phyloP scores from a whole-genome alignment of 164 flowering plant genomes.

The Euptelea pleiosperma region DNA sequence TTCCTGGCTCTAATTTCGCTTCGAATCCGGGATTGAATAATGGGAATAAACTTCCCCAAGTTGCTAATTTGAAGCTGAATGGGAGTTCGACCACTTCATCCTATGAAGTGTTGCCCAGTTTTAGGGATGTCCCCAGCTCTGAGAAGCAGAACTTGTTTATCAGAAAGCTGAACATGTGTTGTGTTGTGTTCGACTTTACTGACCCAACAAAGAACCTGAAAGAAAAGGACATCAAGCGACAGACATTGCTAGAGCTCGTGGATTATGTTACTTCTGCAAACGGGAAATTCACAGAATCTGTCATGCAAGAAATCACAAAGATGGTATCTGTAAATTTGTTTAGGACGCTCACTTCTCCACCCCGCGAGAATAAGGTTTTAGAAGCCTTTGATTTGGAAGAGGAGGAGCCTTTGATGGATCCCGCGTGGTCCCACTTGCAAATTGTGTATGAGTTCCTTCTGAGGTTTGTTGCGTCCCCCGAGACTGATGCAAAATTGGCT shows the following conservation, averaged over 20 bases:
- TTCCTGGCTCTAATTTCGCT: slow-evolving; percentile 20
- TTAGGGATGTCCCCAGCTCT: slow-evolving; percentile 64
- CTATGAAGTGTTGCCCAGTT: slow-evolving; percentile 65
- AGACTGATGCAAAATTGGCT: slow-evolving; percentile 76
- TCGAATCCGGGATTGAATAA: slow-evolving; percentile 23
- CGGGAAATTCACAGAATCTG: slow-evolving; percentile 59
- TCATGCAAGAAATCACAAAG: slow-evolving; percentile 54
- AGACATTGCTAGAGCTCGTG: slow-evolving; percentile 72
- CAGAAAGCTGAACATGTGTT: slow-evolving; percentile 63
- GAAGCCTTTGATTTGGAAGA: slow-evolving; percentile 72
- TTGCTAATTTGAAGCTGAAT: slow-evolving; percentile 28
- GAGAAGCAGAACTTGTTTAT: slow-evolving; percentile 72
- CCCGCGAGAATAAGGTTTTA: slow-evolving; percentile 52
- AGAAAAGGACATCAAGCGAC: slow-evolving; percentile 79
- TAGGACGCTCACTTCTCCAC: slow-evolving; percentile 49
- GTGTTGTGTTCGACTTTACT: slow-evolving; percentile 66
- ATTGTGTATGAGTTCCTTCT: slow-evolving; percentile 68
- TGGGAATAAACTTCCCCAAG: slow-evolving; percentile 18
- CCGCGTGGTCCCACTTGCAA: slow-evolving; percentile 90
- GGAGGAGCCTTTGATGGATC: slow-evolving; percentile 81
- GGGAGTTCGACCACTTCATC: slow-evolving; percentile 25
- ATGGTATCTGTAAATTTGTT: slow-evolving; percentile 75
- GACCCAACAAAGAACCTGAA: slow-evolving; percentile 70
- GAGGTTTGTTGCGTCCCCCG: slow-evolving; percentile 72
- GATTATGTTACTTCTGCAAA: slow-evolving; percentile 69